Percentiles rank a stretch among this genome's conserved stretches.
Conservation (phyloP, 768 basidiomycete species). For the Mycena amicta region DNA sequence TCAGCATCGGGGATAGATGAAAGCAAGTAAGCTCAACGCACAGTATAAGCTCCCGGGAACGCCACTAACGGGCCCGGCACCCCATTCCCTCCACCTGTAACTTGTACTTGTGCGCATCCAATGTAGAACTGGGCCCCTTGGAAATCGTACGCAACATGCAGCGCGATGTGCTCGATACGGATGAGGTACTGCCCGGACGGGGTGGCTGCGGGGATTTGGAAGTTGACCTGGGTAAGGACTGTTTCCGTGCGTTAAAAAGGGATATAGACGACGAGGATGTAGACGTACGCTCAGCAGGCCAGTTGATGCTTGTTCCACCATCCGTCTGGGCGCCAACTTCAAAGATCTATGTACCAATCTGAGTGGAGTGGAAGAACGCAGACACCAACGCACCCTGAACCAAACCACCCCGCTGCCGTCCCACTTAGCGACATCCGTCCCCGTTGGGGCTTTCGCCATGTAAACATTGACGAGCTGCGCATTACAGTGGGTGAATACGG, state of each 20-base stretch:
- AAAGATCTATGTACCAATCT: slow-evolving; percentile 25
- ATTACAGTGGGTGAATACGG: background rate
- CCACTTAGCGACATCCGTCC: slow-evolving; percentile 13
- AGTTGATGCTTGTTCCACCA: slow-evolving; percentile 35
- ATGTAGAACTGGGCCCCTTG: slow-evolving; percentile 24
- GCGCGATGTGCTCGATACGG: slow-evolving; percentile 20
- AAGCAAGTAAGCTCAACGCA: background rate
- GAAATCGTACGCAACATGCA: slow-evolving; percentile 13
- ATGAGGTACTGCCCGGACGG: slow-evolving; percentile 23
- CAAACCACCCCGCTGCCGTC: slow-evolving; percentile 16
- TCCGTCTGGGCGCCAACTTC: slow-evolving; percentile 34
- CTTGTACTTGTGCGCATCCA: slow-evolving; percentile 32
- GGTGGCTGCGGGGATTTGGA: slow-evolving; percentile 14
- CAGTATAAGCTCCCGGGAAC: slow-evolving; percentile 39
- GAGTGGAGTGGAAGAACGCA: background rate
- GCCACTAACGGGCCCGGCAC: slow-evolving; percentile 36
- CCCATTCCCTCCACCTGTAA: slow-evolving; percentile 28
- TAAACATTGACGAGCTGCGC: slow-evolving; percentile 16
- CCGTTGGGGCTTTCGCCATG: slow-evolving; percentile 14
- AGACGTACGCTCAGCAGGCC: too few species aligned
- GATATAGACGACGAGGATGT: too few species aligned
- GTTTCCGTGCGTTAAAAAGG: too few species aligned
- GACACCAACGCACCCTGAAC: slow-evolving; percentile 13
- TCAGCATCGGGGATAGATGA: background rate
- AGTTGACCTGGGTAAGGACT: slow-evolving; percentile 7